These are phyloP conservation scores for Globisporangium okanoganense DNA, from an alignment of 352 stramenopile species.

Conservation along the genomic window DNA sequence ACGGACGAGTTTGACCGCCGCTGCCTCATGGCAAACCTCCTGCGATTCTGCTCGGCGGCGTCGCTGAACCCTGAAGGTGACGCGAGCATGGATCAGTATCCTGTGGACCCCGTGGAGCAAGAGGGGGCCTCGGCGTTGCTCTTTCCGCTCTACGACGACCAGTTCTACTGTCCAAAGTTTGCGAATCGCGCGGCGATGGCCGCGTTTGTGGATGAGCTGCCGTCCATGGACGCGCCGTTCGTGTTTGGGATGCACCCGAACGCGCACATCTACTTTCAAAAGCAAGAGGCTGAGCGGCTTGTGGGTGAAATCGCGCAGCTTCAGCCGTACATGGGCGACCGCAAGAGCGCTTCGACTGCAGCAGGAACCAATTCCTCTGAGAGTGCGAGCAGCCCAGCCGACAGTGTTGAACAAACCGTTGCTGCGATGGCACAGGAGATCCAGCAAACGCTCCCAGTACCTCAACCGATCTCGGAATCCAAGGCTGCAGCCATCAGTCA, in stretches of 20 bases:
- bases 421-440: slow-evolving; percentile 22
- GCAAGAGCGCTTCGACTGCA: neutral
- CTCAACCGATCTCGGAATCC: neutral
- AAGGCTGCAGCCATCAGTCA: neutral
- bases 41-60: slow-evolving; percentile 47
- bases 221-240: slow-evolving; percentile 50
- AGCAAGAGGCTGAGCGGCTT: slow-evolving; percentile 47
- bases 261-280: slow-evolving; percentile 64
- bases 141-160: slow-evolving; percentile 22
- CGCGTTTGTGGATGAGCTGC: slow-evolving; percentile 43
- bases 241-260: slow-evolving; percentile 85
- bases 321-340: slow-evolving; percentile 17
- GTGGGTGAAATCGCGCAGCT: slow-evolving; percentile 36
- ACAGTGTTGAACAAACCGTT: slow-evolving; percentile 15
- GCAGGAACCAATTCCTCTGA: neutral
- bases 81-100: neutral
- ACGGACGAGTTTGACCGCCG: slow-evolving; percentile 81
- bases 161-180: slow-evolving; percentile 48
- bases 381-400: neutral
- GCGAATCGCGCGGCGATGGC: slow-evolving; percentile 31
- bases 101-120: neutral
- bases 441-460: slow-evolving; percentile 21
- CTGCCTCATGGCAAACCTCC: slow-evolving; percentile 63
- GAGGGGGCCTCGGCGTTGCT: slow-evolving; percentile 8
- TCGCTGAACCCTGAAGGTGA: slow-evolving; percentile 13